Evolutionary conservation across 768 basidiomycete species (phyloP).

Genomic region (Rhodocollybia butyracea): DNA sequence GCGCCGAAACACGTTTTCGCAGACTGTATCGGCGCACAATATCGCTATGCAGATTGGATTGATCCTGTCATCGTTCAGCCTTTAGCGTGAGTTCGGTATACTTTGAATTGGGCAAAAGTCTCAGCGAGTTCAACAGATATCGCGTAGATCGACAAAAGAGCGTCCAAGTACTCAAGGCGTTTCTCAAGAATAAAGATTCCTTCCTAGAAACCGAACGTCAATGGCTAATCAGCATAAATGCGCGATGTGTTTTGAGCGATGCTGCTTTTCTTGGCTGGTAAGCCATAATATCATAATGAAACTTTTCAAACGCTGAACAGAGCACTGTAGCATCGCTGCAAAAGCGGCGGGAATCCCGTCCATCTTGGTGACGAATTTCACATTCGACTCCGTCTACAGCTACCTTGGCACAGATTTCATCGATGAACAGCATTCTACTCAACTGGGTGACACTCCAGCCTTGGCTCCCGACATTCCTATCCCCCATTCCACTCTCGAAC

Average conservation of each 20-base stretch:
- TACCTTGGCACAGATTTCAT: conserved; percentile 60
- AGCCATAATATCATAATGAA: conserved; percentile 16
- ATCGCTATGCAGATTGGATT: conserved; percentile 62
- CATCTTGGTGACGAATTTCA: conserved; percentile 76
- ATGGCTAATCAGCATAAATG: conserved; percentile 53
- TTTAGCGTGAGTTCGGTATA: conserved; percentile 55
- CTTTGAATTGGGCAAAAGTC: neutral
- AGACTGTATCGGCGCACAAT: conserved; percentile 64
- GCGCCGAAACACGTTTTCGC: conserved; percentile 71
- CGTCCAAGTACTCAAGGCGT: conserved; percentile 55
- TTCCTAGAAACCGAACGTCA: conserved; percentile 50
- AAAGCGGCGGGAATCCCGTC: conserved; percentile 63
- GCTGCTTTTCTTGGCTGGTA: conserved; percentile 79
- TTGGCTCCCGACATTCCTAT: conserved; percentile 55
- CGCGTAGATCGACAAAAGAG: conserved; percentile 73
- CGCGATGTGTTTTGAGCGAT: conserved; percentile 68
- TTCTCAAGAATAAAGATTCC: conserved; percentile 51
- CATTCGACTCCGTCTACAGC: conserved; percentile 81
- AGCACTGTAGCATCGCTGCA: conserved; percentile 54
- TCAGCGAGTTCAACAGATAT: conserved; percentile 40
- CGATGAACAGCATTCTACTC: conserved; percentile 31
- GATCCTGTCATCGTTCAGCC: conserved; percentile 83
- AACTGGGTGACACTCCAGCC: neutral
- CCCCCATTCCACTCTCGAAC: conserved; percentile 41
- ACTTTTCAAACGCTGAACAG: neutral